These are phyloP conservation scores for Spiraea crenata DNA, from an alignment of 331 rosid genomes.

Conservation along the genomic window DNA sequence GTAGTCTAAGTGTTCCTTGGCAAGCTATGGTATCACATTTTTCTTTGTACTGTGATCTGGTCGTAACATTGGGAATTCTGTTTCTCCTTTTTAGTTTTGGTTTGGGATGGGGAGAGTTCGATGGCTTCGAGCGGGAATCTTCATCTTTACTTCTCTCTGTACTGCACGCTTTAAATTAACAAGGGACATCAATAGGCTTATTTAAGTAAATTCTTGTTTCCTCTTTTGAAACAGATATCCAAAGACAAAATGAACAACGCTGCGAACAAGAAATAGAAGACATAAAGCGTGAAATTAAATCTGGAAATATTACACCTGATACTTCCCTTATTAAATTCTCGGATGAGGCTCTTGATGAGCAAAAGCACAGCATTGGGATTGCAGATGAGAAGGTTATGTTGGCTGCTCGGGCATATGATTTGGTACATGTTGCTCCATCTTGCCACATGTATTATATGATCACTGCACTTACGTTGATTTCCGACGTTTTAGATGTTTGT, in stretches of 20 bases:
- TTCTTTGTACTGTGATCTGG: background rate
- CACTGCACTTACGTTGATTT: conserved; percentile 5
- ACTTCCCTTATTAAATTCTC: conserved; percentile 70
- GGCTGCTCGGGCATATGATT: conserved; percentile 92
- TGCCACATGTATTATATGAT: background rate
- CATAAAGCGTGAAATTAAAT: conserved; percentile 60
- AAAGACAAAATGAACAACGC: conserved; percentile 77
- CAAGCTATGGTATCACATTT: background rate
- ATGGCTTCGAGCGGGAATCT: background rate
- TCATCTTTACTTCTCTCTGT: background rate
- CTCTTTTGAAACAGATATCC: conserved; percentile 51
- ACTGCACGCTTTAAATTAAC: background rate
- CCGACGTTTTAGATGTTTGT: background rate
- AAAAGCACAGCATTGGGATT: conserved; percentile 88
- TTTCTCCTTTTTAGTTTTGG: background rate
- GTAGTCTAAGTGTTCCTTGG: background rate
- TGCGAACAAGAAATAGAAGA: conserved; percentile 92
- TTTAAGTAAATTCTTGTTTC: conserved; percentile 7
- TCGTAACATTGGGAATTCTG: background rate
- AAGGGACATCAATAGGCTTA: background rate
- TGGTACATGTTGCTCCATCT: conserved; percentile 53
- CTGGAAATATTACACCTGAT: conserved; percentile 71
- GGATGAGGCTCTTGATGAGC: conserved; percentile 96
- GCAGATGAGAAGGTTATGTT: conserved; percentile 88
- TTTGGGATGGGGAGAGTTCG: background rate